These are phyloP conservation scores for Zalerion maritima DNA, from an alignment of 495 filamentous ascomycete genomes.

Conservation along the genomic window DNA sequence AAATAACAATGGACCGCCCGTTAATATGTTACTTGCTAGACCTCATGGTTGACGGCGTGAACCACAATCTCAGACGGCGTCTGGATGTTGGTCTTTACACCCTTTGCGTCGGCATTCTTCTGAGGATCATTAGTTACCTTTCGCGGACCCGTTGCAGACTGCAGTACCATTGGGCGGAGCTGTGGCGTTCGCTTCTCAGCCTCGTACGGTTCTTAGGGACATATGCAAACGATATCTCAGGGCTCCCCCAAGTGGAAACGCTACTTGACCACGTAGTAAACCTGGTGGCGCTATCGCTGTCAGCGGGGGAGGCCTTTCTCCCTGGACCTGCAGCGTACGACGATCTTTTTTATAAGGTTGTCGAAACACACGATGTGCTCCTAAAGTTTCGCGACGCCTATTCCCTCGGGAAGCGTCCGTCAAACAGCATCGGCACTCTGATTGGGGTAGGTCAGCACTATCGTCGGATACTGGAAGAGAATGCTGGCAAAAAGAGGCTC, in stretches of 20 bases:
- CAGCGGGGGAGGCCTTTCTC: slow-evolving; percentile 80
- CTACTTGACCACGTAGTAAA: slow-evolving; percentile 63
- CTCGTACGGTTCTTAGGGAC: slow-evolving; percentile 83
- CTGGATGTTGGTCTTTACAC: slow-evolving; percentile 79
- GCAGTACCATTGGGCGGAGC: slow-evolving; percentile 85
- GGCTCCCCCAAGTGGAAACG: slow-evolving; percentile 39
- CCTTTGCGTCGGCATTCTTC: slow-evolving; percentile 60
- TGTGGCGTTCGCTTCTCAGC: slow-evolving; percentile 80
- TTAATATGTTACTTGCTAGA: slow-evolving; percentile 67
- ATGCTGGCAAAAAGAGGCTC: slow-evolving; percentile 32
- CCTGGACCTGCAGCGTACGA: slow-evolving; percentile 81
- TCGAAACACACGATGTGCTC: slow-evolving; percentile 77
- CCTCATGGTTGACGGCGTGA: slow-evolving; percentile 75
- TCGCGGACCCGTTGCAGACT: slow-evolving; percentile 63
- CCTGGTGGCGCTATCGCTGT: slow-evolving; percentile 76
- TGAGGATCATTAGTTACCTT: slow-evolving; percentile 70
- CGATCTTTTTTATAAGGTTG: slow-evolving; percentile 94
- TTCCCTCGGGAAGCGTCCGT: slow-evolving; percentile 32
- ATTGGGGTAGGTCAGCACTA: slow-evolving; percentile 80
- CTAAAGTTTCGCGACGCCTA: slow-evolving; percentile 72
- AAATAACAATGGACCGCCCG: slow-evolving; percentile 53
- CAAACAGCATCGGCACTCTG: slow-evolving; percentile 65
- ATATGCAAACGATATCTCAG: slow-evolving; percentile 61
- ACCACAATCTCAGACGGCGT: slow-evolving; percentile 77
- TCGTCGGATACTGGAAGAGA: slow-evolving; percentile 59